A percentile compares a stretch with the other conserved stretches of the same genome.
Conservation (phyloP, 1,139 yeast species). For the Yamadazyma sp. region DNA sequence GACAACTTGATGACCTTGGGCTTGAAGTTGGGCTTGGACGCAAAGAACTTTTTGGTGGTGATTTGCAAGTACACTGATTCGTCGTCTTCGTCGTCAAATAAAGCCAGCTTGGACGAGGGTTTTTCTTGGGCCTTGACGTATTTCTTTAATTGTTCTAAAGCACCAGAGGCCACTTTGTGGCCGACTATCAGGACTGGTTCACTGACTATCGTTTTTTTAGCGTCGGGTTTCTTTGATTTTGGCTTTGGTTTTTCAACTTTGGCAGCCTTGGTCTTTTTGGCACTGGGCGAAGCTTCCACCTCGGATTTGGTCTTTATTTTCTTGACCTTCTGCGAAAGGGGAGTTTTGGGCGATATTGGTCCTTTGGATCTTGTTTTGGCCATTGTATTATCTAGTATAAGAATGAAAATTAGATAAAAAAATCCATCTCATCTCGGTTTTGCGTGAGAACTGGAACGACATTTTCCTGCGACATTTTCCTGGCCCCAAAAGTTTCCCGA, state of each 20-base stretch:
- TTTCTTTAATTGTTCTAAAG: conserved; percentile 52
- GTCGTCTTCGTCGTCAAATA: conserved; percentile 53
- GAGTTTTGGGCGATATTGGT: conserved; percentile 22
- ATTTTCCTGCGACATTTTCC: neutral
- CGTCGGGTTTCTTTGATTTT: neutral
- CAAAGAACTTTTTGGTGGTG: conserved; percentile 61
- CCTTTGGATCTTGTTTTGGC: conserved; percentile 35
- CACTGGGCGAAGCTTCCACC: conserved; percentile 22
- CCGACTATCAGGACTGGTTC: conserved; percentile 15
- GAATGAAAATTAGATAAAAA: conserved; percentile 7
- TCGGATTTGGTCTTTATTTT: conserved; percentile 18
- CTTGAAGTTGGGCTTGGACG: conserved; percentile 66
- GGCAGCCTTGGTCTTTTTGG: conserved; percentile 15
- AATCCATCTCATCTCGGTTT: conserved; percentile 17
- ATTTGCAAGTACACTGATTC: conserved; percentile 57
- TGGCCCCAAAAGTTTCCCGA: neutral
- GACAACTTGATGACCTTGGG: conserved; percentile 63
- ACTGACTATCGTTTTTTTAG: conserved; percentile 2
- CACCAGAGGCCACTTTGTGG: conserved; percentile 34
- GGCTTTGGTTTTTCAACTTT: conserved; percentile 14
- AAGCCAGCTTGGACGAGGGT: conserved; percentile 27
- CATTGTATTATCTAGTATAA: conserved; percentile 15
- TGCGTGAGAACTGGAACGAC: too few relatives aligned
- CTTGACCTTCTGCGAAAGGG: conserved; percentile 18
- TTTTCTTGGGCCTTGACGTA: conserved; percentile 31